Conservation (phyloP, 2,329 filamentous ascomycete genomes). For the Graphium sp. region DNA sequence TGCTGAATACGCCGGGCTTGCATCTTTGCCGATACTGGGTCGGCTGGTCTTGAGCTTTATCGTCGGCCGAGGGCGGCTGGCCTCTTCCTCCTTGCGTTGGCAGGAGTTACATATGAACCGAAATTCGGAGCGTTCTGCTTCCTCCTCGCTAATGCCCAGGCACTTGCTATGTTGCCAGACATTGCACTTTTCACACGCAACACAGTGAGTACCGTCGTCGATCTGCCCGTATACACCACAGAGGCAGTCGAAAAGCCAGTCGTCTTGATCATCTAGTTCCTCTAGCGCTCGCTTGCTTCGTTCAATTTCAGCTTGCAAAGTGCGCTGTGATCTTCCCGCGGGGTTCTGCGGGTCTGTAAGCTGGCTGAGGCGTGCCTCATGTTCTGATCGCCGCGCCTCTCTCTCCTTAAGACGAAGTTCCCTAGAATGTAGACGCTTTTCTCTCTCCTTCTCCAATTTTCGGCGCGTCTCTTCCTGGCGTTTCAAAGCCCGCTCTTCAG, state of each 20-base stretch:
- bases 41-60: no score
- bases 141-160: constrained; percentile 58
- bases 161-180: constrained; percentile 97
- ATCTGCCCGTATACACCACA: constrained; percentile 85
- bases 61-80: no score
- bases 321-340: constrained; percentile 2
- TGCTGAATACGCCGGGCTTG: no score
- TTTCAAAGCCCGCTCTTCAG: constrained; percentile 47
- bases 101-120: constrained; percentile 74
- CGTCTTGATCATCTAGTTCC: constrained; percentile 61
- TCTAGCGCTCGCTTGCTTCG: constrained; percentile 58
- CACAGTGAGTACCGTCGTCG: constrained; percentile 85
- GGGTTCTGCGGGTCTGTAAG: constrained; percentile 29
- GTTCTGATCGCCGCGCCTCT: constrained; percentile 63
- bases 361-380: constrained; percentile 68
- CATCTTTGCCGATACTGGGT: no score
- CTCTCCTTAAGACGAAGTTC: constrained; percentile 77
- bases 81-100: constrained; percentile 42
- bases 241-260: constrained; percentile 90
- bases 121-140: constrained; percentile 75
- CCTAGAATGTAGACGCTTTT: constrained; percentile 65
- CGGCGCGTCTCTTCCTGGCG: constrained; percentile 47
- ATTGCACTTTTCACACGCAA: constrained; percentile 85
- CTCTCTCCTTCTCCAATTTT: constrained; percentile 54
- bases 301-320: constrained; percentile 58